phyloP scores from a whole-genome alignment of 176 grass and related monocot genomes.

The Triticum turgidum region DNA sequence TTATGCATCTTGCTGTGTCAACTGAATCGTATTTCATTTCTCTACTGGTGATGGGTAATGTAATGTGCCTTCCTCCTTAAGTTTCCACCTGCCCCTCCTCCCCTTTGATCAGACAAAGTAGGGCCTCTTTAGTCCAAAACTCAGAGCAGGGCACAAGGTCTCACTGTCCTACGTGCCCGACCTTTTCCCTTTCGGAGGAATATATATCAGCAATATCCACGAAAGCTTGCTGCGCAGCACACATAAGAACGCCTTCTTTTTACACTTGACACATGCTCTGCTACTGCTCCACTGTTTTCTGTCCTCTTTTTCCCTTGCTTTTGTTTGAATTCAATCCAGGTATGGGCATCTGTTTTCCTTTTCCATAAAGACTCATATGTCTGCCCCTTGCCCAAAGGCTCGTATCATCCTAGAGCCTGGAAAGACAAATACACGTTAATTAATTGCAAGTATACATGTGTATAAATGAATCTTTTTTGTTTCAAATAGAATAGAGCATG shows the following conservation, averaged over 20 bases:
- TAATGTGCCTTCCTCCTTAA: background rate
- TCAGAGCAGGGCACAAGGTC: background rate
- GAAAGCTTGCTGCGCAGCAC: background rate
- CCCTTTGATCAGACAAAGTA: background rate
- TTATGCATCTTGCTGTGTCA: background rate
- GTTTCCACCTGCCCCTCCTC: slow-evolving; percentile 3
- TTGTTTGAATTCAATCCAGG: background rate
- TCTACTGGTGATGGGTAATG: background rate
- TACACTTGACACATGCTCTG: background rate
- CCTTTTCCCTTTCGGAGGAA: slow-evolving; percentile 28
- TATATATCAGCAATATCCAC: slow-evolving; percentile 12
- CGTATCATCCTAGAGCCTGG: background rate
- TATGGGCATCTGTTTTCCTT: background rate
- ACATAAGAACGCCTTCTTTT: slow-evolving; percentile 4
- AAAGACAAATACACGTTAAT: background rate
- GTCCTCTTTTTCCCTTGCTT: background rate
- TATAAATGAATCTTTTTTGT: background rate
- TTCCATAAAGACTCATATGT: background rate
- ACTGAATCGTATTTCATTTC: background rate
- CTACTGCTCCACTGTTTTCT: background rate
- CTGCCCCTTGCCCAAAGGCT: background rate
- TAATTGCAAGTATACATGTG: background rate
- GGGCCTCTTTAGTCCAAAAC: background rate
- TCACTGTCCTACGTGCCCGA: slow-evolving; percentile 6
- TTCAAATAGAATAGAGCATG: background rate